Percentiles rank a stretch among this genome's conserved stretches.
Evolutionary conservation across 805 yeast species (phyloP).

Genomic region (Sugiyamaella marilandica): DNA sequence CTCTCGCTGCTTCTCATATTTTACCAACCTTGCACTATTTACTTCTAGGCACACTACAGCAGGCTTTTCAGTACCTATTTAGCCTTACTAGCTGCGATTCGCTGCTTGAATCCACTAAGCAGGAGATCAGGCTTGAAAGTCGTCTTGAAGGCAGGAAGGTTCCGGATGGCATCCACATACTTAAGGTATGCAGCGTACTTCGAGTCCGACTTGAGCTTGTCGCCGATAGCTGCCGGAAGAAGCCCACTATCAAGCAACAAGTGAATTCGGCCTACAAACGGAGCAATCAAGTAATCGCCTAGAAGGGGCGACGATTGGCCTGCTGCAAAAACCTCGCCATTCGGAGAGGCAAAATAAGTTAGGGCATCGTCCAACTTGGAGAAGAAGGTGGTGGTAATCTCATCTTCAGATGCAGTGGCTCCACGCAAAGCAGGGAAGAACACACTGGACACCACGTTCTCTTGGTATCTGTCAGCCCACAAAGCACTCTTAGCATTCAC

Average conservation of each 20-base stretch:
- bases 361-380: slow-evolving; percentile 19
- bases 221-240: slow-evolving; percentile 10
- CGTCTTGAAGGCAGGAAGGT: slow-evolving; percentile 21
- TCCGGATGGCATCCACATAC: slow-evolving; percentile 18
- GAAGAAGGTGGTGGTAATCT: slow-evolving; percentile 10
- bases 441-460: slow-evolving; percentile 6
- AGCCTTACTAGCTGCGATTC: background rate
- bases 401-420: slow-evolving; percentile 1
- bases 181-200: slow-evolving; percentile 20
- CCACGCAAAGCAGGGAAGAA: slow-evolving; percentile 11
- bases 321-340: slow-evolving; percentile 12
- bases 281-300: slow-evolving; percentile 24
- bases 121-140: slow-evolving; percentile 17
- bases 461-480: slow-evolving; percentile 24
- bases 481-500: slow-evolving; percentile 21
- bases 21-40: no score
- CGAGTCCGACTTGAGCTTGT: slow-evolving; percentile 13
- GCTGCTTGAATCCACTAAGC: background rate
- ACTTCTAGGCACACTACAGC: no score
- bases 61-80: background rate
- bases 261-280: slow-evolving; percentile 21
- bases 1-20: no score
- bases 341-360: slow-evolving; percentile 18
- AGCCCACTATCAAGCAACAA: slow-evolving; percentile 8
- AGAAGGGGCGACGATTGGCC: slow-evolving; percentile 19